Evolutionary conservation across 2,329 filamentous ascomycete genomes (phyloP).

Genomic region (Arthrobotrys megalospora): DNA sequence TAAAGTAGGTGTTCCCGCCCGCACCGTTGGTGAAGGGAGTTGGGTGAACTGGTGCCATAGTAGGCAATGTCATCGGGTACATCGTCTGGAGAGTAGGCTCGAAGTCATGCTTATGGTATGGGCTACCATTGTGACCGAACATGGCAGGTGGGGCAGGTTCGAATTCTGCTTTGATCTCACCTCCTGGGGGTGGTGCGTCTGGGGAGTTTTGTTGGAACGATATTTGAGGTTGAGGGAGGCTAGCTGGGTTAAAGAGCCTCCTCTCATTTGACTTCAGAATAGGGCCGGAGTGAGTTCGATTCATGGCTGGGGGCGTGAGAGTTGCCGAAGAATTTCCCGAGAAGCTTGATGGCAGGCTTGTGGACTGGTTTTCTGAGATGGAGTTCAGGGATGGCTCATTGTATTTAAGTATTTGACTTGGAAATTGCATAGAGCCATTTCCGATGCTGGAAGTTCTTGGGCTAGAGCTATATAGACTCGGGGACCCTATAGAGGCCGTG

Average conservation of each 20-base stretch:
- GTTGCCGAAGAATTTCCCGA: conserved; percentile 20
- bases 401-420: conserved; percentile 52
- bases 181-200: conserved; percentile 46
- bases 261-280: conserved; percentile 49
- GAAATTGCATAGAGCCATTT: conserved; percentile 50
- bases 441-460: conserved; percentile 45
- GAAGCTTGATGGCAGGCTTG: conserved; percentile 51
- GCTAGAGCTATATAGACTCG: conserved; percentile 46
- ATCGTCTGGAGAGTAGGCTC: conserved; percentile 42
- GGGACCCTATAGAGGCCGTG: conserved; percentile 42
- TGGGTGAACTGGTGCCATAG: conserved; percentile 39
- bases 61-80: conserved; percentile 50
- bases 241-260: conserved; percentile 39
- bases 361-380: conserved; percentile 47
- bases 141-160: conserved; percentile 31
- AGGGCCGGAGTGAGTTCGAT: conserved; percentile 47
- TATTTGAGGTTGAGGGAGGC: conserved; percentile 44
- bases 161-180: conserved; percentile 46
- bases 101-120: conserved; percentile 51
- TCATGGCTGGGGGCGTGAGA: conserved; percentile 50
- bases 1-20: conserved; percentile 47
- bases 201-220: conserved; percentile 55
- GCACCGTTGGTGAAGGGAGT: conserved; percentile 48
- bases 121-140: conserved; percentile 41
- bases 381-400: conserved; percentile 35